These are phyloP conservation scores for Ochromonas danica DNA, from an alignment of 108 stramenopile species.

Conservation along the genomic window DNA sequence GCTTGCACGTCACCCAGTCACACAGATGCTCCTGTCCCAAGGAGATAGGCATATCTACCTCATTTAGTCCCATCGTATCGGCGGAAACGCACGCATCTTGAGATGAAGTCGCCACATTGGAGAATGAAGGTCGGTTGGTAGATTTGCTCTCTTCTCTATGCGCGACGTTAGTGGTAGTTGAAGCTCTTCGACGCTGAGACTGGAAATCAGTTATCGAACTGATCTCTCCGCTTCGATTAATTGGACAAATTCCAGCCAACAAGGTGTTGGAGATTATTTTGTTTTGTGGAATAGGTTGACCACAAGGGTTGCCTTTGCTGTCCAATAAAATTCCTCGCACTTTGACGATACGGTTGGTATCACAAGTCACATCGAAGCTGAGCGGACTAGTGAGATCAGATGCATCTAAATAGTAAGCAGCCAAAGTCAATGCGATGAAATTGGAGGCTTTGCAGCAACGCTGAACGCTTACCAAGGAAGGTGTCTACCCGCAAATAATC, in stretches of 20 bases:
- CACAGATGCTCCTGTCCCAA: neutral
- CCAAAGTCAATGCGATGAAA: neutral
- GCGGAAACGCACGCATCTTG: too few relatives aligned
- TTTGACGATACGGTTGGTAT: constrained; percentile 28
- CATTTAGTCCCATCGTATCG: too few relatives aligned
- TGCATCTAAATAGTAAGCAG: neutral
- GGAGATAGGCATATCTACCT: constrained; percentile 2
- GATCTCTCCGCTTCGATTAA: neutral
- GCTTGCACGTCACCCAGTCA: constrained; percentile 20
- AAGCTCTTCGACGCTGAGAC: neutral
- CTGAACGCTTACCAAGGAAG: neutral
- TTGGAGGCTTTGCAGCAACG: too few relatives aligned
- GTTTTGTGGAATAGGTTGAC: neutral
- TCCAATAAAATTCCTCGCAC: constrained; percentile 24
- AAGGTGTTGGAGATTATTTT: neutral
- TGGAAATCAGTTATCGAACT: neutral
- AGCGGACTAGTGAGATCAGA: constrained; percentile 18
- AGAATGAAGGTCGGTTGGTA: neutral
- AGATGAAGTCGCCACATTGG: neutral
- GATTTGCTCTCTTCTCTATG: neutral
- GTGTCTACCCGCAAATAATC: constrained; percentile 21
- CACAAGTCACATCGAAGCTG: neutral
- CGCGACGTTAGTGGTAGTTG: neutral
- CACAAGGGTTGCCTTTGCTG: neutral
- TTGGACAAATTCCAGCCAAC: constrained; percentile 8